phyloP scores from a whole-genome alignment of 768 basidiomycete species.

The Mycena filopes region DNA sequence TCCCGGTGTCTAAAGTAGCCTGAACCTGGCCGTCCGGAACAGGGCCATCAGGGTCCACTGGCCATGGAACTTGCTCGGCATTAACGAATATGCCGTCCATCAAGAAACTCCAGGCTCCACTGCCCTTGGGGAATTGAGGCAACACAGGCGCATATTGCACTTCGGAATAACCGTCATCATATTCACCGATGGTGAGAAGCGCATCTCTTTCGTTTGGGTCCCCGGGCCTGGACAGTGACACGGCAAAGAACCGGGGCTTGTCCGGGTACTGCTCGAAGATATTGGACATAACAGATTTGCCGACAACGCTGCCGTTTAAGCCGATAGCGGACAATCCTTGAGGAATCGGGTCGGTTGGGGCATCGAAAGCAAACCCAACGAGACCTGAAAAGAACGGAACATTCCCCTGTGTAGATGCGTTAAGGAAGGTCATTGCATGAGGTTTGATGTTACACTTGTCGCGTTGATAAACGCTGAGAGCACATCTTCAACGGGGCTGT shows the following conservation, averaged over 20 bases:
- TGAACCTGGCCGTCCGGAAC: not conserved
- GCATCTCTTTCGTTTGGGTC: not conserved
- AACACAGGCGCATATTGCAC: not conserved
- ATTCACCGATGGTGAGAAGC: not conserved
- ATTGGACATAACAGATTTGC: not conserved
- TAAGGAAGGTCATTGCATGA: too few relatives aligned
- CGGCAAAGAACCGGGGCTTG: conserved; percentile 2
- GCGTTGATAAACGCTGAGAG: too few relatives aligned
- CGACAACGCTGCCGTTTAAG: not conserved
- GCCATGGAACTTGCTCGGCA: not conserved
- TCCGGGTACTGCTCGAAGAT: not conserved
- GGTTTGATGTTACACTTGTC: too few relatives aligned
- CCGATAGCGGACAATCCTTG: not conserved
- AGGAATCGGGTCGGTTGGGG: not conserved
- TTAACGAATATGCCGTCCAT: conserved; percentile 1
- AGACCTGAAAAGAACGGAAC: not conserved
- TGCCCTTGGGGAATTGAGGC: not conserved
- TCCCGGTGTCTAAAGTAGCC: not conserved
- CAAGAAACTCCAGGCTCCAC: not conserved
- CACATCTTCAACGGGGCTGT: too few relatives aligned
- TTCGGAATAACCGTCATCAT: not conserved
- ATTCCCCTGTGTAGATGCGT: too few relatives aligned
- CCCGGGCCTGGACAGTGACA: not conserved
- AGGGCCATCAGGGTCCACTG: not conserved
- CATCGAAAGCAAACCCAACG: not conserved